A percentile compares a stretch with the other conserved stretches of the same genome.
phyloP scores from a whole-genome alignment of 164 flowering plant genomes.

The Tinospora cordifolia region DNA sequence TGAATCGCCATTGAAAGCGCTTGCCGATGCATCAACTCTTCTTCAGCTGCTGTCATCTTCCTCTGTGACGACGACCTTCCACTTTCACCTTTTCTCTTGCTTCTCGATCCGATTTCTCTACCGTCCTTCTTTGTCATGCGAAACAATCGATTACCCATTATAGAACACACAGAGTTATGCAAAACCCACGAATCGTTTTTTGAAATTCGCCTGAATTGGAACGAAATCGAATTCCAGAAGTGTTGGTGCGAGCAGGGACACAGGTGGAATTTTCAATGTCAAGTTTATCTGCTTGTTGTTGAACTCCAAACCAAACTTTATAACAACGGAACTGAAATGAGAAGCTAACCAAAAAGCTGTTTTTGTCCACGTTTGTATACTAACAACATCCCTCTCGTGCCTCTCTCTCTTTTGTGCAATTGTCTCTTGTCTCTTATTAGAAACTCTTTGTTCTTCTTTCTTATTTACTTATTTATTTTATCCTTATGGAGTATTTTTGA shows the following conservation, averaged over 20 bases:
- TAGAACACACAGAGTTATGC: not conserved
- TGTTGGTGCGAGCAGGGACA: not conserved
- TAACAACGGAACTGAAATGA: not conserved
- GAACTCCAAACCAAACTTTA: not conserved
- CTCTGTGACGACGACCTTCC: conserved; percentile 40
- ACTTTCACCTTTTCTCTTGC: conserved; percentile 31
- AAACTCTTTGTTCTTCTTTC: too few relatives aligned
- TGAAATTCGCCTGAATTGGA: not conserved
- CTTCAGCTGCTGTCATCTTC: conserved; percentile 41
- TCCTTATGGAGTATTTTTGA: too few relatives aligned
- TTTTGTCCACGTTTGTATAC: not conserved
- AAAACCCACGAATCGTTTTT: conserved; percentile 5
- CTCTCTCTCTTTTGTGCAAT: not conserved
- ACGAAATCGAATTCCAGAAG: not conserved
- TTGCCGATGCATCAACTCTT: conserved; percentile 51
- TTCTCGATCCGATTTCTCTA: conserved; percentile 40
- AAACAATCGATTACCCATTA: conserved; percentile 58
- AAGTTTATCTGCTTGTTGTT: not conserved
- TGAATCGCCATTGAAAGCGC: conserved; percentile 73
- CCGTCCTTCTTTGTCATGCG: conserved; percentile 55
- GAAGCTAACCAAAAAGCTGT: not conserved
- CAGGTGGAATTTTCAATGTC: conserved; percentile 4
- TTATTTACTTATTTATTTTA: too few relatives aligned
- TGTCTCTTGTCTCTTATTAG: too few relatives aligned
- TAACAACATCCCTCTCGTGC: not conserved